Evolutionary conservation across 2,329 filamentous ascomycete genomes (phyloP).

Genomic region (Cladophialophora carrionii): DNA sequence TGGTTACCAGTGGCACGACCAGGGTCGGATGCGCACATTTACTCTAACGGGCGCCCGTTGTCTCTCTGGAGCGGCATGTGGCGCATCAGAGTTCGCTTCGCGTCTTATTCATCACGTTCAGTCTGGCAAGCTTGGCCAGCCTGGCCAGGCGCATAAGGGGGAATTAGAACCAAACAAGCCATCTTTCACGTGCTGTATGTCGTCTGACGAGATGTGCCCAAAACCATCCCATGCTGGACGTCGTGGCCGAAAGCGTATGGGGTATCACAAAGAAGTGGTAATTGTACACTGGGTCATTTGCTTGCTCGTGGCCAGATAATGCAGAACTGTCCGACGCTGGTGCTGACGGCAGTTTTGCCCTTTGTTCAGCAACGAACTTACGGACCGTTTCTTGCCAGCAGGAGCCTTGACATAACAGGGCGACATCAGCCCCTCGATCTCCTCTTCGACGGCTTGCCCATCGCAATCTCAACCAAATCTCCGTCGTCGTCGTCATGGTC

Average conservation of each 20-base stretch:
- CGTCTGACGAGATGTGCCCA: not conserved
- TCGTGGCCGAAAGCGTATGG: slow-evolving; percentile 21
- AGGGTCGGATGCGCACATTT: not conserved
- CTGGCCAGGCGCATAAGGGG: not conserved
- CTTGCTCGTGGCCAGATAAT: slow-evolving; percentile 10
- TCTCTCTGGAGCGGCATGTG: not conserved
- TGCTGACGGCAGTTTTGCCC: not conserved
- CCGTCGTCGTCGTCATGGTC: slow-evolving; percentile 38
- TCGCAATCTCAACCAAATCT: slow-evolving; percentile 50
- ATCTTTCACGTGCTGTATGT: not conserved
- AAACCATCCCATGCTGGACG: slow-evolving; percentile 14
- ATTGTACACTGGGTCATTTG: slow-evolving; percentile 22
- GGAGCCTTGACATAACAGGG: not conserved
- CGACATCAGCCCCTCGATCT: slow-evolving; percentile 33
- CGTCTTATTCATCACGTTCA: not conserved
- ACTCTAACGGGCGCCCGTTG: not conserved
- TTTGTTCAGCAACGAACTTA: not conserved
- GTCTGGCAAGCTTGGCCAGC: too few relatives aligned
- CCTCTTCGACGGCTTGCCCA: slow-evolving; percentile 44
- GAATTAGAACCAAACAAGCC: slow-evolving; percentile 1
- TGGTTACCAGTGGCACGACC: not conserved
- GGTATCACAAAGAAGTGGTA: slow-evolving; percentile 27
- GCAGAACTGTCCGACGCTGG: not conserved
- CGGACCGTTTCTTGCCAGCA: not conserved
- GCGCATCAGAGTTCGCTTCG: not conserved